phyloP scores from a whole-genome alignment of 768 basidiomycete species.

The Mycena venus region DNA sequence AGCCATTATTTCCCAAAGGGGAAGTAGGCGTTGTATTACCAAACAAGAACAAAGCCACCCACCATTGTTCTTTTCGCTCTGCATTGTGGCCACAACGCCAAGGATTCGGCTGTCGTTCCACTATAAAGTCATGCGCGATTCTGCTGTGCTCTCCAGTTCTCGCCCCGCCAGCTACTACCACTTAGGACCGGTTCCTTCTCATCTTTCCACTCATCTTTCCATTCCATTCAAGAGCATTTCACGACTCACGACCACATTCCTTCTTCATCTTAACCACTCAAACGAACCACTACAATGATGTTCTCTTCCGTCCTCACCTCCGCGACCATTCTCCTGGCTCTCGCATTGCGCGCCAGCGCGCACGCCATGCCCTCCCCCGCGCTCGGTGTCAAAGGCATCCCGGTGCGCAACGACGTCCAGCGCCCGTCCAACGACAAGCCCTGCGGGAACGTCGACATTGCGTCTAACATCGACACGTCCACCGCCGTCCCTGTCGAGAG shows the following conservation, averaged over 20 bases:
- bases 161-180: neutral
- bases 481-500: conserved; percentile 16
- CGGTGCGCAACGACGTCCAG: conserved; percentile 21
- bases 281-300: conserved; percentile 5
- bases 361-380: conserved; percentile 29
- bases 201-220: neutral
- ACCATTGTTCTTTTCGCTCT: conserved; percentile 11
- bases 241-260: conserved; percentile 30
- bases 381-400: conserved; percentile 22
- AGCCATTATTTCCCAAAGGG: conserved; percentile 5
- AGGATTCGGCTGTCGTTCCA: neutral
- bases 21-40: neutral
- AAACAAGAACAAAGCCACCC: neutral
- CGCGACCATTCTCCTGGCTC: neutral
- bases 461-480: conserved; percentile 19
- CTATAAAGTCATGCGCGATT: conserved; percentile 18
- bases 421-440: conserved; percentile 8
- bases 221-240: conserved; percentile 8
- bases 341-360: conserved; percentile 10
- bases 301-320: conserved; percentile 19
- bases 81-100: conserved; percentile 12
- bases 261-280: neutral
- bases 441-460: conserved; percentile 27
- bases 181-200: conserved; percentile 31
- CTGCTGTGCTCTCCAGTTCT: neutral